These are phyloP conservation scores for Cadophora sp. DNA, from an alignment of 2,329 filamentous ascomycete species.

Conservation along the genomic window DNA sequence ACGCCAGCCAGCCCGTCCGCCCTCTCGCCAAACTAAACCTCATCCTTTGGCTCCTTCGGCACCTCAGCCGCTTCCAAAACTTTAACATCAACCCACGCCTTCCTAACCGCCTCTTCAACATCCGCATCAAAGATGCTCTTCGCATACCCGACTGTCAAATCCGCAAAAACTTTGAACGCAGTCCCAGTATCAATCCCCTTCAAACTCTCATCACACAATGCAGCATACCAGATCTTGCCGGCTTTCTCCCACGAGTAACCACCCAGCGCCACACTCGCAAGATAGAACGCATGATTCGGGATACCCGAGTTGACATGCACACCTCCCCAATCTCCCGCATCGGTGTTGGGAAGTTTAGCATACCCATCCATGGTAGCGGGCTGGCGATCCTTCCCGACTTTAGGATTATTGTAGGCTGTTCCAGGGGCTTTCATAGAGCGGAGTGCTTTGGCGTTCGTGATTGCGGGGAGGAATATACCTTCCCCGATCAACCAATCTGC, in stretches of 20 bases:
- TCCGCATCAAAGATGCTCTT: slow-evolving; percentile 22
- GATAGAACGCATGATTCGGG: slow-evolving; percentile 63
- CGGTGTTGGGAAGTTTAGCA: slow-evolving; percentile 45
- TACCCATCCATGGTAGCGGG: slow-evolving; percentile 56
- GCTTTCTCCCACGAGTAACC: slow-evolving; percentile 55
- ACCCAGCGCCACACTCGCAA: slow-evolving; percentile 54
- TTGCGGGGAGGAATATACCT: slow-evolving; percentile 56
- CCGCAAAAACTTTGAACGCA: slow-evolving; percentile 23
- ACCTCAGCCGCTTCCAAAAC: slow-evolving; percentile 4
- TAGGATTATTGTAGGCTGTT: slow-evolving; percentile 59
- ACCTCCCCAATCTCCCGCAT: slow-evolving; percentile 54
- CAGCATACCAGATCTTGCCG: slow-evolving; percentile 39
- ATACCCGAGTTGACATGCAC: slow-evolving; percentile 64
- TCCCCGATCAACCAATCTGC: slow-evolving; percentile 64
- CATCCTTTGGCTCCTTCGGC: slow-evolving; percentile 19
- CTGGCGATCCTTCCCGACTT: slow-evolving; percentile 61
- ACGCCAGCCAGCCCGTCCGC: too few relatives aligned
- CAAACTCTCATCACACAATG: slow-evolving; percentile 20
- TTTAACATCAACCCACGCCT: slow-evolving; percentile 25
- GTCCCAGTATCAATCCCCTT: slow-evolving; percentile 4
- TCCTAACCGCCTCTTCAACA: slow-evolving; percentile 13
- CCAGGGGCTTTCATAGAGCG: slow-evolving; percentile 62
- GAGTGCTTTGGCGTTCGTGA: slow-evolving; percentile 57
- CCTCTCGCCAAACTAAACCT: background rate
- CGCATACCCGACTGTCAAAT: slow-evolving; percentile 22